Evolutionary conservation across 2,329 filamentous ascomycete genomes (phyloP).

Genomic region (Xylaria sp.): DNA sequence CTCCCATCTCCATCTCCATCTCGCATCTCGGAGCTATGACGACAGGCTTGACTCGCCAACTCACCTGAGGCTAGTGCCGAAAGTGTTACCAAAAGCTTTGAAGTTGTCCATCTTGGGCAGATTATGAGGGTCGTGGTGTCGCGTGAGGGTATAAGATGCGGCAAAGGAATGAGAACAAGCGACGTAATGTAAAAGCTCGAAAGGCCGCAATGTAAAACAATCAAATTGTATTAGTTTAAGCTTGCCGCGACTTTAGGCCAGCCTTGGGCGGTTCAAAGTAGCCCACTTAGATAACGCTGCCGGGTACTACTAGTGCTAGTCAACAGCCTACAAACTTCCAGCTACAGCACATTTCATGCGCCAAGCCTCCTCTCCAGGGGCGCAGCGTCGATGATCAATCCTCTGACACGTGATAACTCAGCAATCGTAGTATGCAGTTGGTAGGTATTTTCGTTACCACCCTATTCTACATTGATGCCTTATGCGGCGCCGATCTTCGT

Average conservation of each 20-base stretch:
- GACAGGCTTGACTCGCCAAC: conserved; percentile 36
- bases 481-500: too few relatives aligned
- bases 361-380: conserved; percentile 2
- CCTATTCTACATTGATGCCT: too few relatives aligned
- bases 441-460: too few relatives aligned
- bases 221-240: conserved; percentile 20
- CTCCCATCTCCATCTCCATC: conserved; percentile 26
- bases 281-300: conserved; percentile 18
- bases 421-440: too few relatives aligned
- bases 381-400: conserved; percentile 2
- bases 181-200: conserved; percentile 19
- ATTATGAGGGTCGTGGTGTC: conserved; percentile 7
- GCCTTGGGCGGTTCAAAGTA: conserved; percentile 3
- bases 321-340: background rate
- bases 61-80: conserved; percentile 67
- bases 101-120: conserved; percentile 62
- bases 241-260: conserved; percentile 13
- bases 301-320: conserved; percentile 7
- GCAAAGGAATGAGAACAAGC: conserved; percentile 6
- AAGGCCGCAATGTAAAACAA: conserved; percentile 23
- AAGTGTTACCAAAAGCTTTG: conserved; percentile 66
- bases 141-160: conserved; percentile 5
- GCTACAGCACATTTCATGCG: conserved; percentile 1
- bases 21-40: conserved; percentile 34
- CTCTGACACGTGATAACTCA: conserved; percentile 2